Evolutionary conservation across 2,329 filamentous ascomycete genomes (phyloP).

Genomic region (Fusarium goolgardi): DNA sequence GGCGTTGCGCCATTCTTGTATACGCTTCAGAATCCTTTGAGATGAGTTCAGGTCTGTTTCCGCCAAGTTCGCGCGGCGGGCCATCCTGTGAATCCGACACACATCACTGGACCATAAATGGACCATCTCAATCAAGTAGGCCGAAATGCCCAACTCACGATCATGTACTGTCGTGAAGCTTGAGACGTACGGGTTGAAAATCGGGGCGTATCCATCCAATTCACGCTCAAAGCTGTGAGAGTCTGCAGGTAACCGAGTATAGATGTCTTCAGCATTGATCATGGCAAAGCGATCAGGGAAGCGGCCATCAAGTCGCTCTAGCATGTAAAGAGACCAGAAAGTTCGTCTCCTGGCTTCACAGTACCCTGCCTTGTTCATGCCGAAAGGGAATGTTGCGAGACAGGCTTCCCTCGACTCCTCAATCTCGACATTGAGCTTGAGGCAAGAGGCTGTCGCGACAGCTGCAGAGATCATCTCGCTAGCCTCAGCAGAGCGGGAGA

Average conservation of each 20-base stretch:
- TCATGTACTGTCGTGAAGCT: constrained; percentile 39
- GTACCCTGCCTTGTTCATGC: constrained; percentile 66
- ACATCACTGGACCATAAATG: constrained; percentile 74
- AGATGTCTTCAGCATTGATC: constrained; percentile 73
- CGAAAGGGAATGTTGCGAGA: constrained; percentile 63
- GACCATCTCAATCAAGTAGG: constrained; percentile 70
- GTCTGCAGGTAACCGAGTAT: constrained; percentile 73
- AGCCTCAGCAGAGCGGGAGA: constrained; percentile 67
- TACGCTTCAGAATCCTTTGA: constrained; percentile 60
- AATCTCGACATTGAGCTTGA: constrained; percentile 73
- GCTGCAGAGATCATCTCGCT: constrained; percentile 74
- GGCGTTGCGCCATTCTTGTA: constrained; percentile 68
- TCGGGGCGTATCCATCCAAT: constrained; percentile 65
- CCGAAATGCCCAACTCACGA: constrained; percentile 63
- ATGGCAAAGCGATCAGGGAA: constrained; percentile 65
- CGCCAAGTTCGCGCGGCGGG: constrained; percentile 45
- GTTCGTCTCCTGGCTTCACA: constrained; percentile 76
- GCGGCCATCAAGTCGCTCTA: constrained; percentile 74
- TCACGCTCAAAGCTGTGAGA: constrained; percentile 71
- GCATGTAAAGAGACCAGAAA: constrained; percentile 77
- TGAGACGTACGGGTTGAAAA: constrained; percentile 65
- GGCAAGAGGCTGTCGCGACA: constrained; percentile 66
- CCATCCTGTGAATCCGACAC: constrained; percentile 63
- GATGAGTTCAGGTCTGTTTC: constrained; percentile 52
- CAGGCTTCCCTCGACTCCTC: constrained; percentile 58